A percentile compares a stretch with the other conserved stretches of the same genome.
Conservation (phyloP, 83 land plant genomes). For the Thuja plicata region DNA sequence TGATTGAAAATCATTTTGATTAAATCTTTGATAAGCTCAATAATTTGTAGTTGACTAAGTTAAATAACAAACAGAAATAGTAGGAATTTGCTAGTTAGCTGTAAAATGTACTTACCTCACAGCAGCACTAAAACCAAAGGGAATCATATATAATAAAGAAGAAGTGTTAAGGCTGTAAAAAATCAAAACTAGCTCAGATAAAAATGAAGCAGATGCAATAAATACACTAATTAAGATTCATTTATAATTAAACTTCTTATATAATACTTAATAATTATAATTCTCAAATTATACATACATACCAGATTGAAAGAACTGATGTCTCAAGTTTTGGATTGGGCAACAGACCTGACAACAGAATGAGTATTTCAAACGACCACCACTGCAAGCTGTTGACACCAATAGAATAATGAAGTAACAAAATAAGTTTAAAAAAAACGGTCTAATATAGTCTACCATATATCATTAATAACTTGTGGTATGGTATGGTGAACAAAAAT, state of each 20-base stretch:
- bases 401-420: not conserved
- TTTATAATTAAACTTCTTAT: no score
- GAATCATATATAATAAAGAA: slow-evolving; percentile 47
- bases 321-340: slow-evolving; percentile 85
- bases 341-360: slow-evolving; percentile 74
- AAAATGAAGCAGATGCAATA: not conserved
- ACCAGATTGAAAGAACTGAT: slow-evolving; percentile 78
- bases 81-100: not conserved
- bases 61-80: not conserved
- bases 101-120: slow-evolving; percentile 36
- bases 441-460: not conserved
- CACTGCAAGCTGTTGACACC: slow-evolving; percentile 62
- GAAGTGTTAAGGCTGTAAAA: slow-evolving; percentile 52
- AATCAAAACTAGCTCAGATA: not conserved
- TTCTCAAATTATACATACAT: not conserved
- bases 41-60: not conserved
- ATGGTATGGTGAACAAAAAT: not conserved
- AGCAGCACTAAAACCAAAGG: slow-evolving; percentile 63
- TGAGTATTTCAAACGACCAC: slow-evolving; percentile 81
- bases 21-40: not conserved
- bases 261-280: not conserved
- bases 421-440: not conserved
- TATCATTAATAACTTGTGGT: not conserved
- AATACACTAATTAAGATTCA: not conserved
- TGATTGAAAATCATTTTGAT: not conserved